Evolutionary conservation across 2,329 filamentous ascomycete genomes (phyloP), one percentile per base, ranked within the genome.

Genomic region (Grosmannia serpens): DNA sequence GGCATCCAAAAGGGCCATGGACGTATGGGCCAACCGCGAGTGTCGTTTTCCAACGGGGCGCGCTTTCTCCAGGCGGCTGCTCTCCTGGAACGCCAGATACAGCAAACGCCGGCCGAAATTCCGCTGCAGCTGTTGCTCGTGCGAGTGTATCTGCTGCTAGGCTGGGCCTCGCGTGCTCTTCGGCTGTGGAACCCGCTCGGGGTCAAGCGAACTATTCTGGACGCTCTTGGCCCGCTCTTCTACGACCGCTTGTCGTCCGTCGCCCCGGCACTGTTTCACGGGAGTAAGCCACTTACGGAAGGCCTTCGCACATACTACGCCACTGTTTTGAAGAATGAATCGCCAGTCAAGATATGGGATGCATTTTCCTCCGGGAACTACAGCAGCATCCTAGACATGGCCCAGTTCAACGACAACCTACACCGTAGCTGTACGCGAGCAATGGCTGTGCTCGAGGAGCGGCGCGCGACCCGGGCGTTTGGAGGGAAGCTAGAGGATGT

Each of bases 141-240:
- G 1, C 77, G 79, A 58, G 65, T 83, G 2, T 78, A 81, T 55
- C 68, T 81, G 11, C 67, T 76, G 4, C 68, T 82, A 8, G 80
- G 80, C 9, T 79, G 77, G 15, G 73, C 73, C 0, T 71, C 75
- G 1, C 71, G 73, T 22, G 77, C 77, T 0, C 70, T 74, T 27
- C 67, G 75, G 38, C 67, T 80, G 2, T 83, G 80, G 79, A 70
- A 73, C 13, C 71, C 71, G 0, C 71, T 82, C 11, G 78, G 75
- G 3, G 75, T 84, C 2, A 84, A 84, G 67, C 75, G 80, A 26
- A 79, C 78, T 0, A 79, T 82, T 31, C 75, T 81, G n/a, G 80
- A 83, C 61, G 77, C 79, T 0, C 71, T 84, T 0, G 79, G 73
- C 3, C 76, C 79, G 0, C 68, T 81, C 1, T 81, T 81, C 60